phyloP scores from a whole-genome alignment of 441 rosid species.

The Pelargonium cotyledonis region DNA sequence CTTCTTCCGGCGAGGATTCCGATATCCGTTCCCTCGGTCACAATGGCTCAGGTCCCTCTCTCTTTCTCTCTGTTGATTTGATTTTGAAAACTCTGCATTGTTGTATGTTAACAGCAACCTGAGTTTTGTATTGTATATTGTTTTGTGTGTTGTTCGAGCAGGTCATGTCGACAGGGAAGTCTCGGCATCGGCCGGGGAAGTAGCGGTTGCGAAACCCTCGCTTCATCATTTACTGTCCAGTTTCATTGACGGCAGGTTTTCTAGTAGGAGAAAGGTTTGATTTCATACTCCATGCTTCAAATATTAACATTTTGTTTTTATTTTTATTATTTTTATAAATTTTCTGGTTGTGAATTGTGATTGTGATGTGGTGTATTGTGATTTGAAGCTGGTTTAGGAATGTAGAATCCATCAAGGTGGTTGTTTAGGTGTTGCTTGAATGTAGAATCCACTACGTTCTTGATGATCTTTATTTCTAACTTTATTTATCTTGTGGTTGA shows the following conservation, averaged over 20 bases:
- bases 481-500: background rate
- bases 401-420: background rate
- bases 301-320: background rate
- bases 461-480: background rate
- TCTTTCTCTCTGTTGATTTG: background rate
- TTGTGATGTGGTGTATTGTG: background rate
- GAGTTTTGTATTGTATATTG: background rate
- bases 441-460: no score
- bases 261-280: slow-evolving; percentile 41
- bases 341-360: background rate
- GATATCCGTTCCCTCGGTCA: background rate
- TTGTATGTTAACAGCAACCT: background rate
- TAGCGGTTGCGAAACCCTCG: slow-evolving; percentile 15
- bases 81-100: background rate
- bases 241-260: slow-evolving; percentile 37
- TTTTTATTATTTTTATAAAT: background rate
- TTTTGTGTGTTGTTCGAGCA: background rate
- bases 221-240: slow-evolving; percentile 24
- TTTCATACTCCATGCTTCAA: background rate
- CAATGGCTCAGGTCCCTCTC: background rate
- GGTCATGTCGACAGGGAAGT: background rate
- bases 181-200: slow-evolving; percentile 17
- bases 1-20: background rate
- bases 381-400: background rate
- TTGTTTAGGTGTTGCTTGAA: background rate